Base-by-base conservation (phyloP, 1,139 yeast genomes). In the Eremothecium sinecaudum region DNA sequence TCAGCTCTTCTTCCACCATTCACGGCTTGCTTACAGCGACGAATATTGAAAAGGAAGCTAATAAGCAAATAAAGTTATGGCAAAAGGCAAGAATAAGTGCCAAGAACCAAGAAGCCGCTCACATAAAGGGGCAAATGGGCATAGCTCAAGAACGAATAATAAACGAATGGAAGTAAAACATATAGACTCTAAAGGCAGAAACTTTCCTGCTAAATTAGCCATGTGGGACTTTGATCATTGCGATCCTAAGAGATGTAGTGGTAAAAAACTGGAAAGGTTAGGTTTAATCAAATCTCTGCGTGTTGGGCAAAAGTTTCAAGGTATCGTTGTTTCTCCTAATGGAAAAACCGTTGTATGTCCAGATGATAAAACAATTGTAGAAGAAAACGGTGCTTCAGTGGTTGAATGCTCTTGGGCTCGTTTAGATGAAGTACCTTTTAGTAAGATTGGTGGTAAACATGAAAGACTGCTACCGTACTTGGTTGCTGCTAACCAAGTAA, bases 361-460 rank as follows among this genome's bases (percentile, higher is more conserved):
- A 0, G 67, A 82, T 45, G 99, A 90, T 57, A 53, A 62, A 26
- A 83, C 74, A 36, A 67, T 83, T 13, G 94, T 87, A 0, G 94
- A 81, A 49, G 66, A 67, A 28, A 59, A 66, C 34, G 99, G 99
- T 21, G 92, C 87, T 9, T 95, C 98, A 0, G 98, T 90, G 6
- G 98, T 90, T 2, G 99, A 90, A 56, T 90, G 97, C 59, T 86
- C 96, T 2, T 90, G 99, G 99, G 98, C 98, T 0, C 65, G 97
- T 41, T 58, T 92, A 15, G 94, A 86, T 37, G 98, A 90, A 56
- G 76, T 90, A n/a, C 98, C 98, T 2, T 90, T 90, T 58, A 64
- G 69, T 43, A 83, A 81, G 52, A 87, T 90, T 40, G 97, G 98
- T 3, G 98, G 98, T 3, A 76, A 73, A 43, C 70, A 84, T 50